These are phyloP conservation scores for Selaginella tamariscina DNA, from an alignment of 75 land plant genomes.

Conservation along the genomic window DNA sequence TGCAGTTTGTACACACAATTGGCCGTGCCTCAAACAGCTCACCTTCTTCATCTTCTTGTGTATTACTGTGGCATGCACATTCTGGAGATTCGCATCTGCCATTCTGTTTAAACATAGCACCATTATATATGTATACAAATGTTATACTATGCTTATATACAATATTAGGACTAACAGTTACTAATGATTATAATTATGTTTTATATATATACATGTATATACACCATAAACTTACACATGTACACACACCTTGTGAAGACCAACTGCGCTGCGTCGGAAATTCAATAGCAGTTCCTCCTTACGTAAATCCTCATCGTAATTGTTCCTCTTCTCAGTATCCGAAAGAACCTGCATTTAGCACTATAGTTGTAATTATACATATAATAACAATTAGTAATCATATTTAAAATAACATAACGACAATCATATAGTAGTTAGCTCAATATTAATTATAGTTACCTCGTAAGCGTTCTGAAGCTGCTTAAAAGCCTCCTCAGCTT, in stretches of 20 bases:
- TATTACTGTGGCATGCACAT: conserved; percentile 32
- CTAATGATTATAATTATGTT: too few species aligned
- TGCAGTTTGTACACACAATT: conserved; percentile 75
- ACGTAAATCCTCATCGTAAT: conserved; percentile 85
- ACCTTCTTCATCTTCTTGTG: conserved; percentile 44
- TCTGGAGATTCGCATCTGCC: conserved; percentile 41
- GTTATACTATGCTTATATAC: too few species aligned
- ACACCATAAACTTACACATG: too few species aligned
- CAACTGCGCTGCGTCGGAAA: conserved; percentile 43
- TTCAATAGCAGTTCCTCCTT: conserved; percentile 64
- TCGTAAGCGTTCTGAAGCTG: conserved; percentile 98
- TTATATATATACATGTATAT: too few species aligned
- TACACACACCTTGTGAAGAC: conserved; percentile 23
- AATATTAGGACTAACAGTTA: too few species aligned
- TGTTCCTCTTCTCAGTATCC: conserved; percentile 67
- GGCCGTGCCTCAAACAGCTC: conserved; percentile 46
- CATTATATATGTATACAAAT: too few species aligned
- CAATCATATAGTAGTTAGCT: neutral
- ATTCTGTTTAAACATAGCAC: conserved; percentile 42
- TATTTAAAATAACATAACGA: too few species aligned
- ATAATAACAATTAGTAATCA: too few species aligned
- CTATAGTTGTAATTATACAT: too few species aligned
- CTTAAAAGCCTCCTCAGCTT: conserved; percentile 95
- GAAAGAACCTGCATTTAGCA: conserved; percentile 44
- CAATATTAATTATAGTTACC: conserved; percentile 32